These are phyloP conservation scores for Candolleomyces eurysporus DNA, from an alignment of 768 basidiomycete species.

Conservation along the genomic window DNA sequence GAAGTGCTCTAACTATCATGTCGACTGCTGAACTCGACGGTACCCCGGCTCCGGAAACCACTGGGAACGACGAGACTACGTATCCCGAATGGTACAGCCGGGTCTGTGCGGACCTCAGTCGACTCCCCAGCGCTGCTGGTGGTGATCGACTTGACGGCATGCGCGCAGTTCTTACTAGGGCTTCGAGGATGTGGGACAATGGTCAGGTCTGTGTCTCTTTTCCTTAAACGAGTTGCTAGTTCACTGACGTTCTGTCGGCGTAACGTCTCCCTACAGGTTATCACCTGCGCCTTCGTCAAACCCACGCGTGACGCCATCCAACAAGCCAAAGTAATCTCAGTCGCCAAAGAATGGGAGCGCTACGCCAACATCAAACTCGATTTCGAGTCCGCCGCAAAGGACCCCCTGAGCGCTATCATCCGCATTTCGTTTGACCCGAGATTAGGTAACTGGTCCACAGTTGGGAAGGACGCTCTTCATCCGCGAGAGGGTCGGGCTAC, in stretches of 20 bases:
- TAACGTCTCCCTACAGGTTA: background rate
- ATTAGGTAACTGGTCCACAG: slow-evolving; percentile 13
- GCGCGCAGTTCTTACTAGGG: slow-evolving; percentile 1
- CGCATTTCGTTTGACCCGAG: slow-evolving; percentile 11
- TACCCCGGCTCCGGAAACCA: background rate
- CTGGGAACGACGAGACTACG: background rate
- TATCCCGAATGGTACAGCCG: background rate
- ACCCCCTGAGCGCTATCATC: background rate
- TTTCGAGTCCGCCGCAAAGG: background rate
- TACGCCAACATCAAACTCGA: slow-evolving; percentile 14
- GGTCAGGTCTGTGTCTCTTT: background rate
- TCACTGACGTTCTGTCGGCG: background rate
- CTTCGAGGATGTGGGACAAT: slow-evolving; percentile 6
- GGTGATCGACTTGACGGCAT: background rate
- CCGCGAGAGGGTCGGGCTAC: background rate
- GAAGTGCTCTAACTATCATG: background rate
- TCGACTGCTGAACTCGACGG: background rate
- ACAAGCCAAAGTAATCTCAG: slow-evolving; percentile 10
- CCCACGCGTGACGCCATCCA: background rate
- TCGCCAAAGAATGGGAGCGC: slow-evolving; percentile 16
- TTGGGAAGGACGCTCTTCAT: slow-evolving; percentile 9
- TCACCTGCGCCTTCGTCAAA: slow-evolving; percentile 1
- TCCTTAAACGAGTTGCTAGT: background rate
- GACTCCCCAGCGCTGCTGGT: background rate
- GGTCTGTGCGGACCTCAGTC: background rate